Percentiles rank a stretch among this genome's conserved stretches.
These are phyloP conservation scores for Amylocystis lapponica DNA, from an alignment of 768 basidiomycete species.

Conservation along the genomic window DNA sequence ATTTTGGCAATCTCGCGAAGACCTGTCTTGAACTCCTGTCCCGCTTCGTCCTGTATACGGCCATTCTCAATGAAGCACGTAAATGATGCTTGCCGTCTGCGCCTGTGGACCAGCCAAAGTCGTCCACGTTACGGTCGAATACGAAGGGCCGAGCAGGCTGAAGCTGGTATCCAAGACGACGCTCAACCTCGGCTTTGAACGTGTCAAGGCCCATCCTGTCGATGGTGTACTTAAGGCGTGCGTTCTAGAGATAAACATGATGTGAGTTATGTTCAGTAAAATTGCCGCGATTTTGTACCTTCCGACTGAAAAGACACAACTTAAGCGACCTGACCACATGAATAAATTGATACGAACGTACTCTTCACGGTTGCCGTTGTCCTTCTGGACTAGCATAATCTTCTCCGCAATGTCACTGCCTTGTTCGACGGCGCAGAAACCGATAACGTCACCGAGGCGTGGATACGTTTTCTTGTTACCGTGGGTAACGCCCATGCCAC, in stretches of 20 bases:
- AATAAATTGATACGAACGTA: constrained; percentile 34
- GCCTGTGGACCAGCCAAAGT: constrained; percentile 90
- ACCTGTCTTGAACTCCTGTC: constrained; percentile 86
- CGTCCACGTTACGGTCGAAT: constrained; percentile 88
- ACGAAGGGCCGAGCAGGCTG: constrained; percentile 67
- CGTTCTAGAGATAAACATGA: constrained; percentile 44
- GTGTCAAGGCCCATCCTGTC: constrained; percentile 88
- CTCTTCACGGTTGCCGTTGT: constrained; percentile 94
- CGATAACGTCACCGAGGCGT: constrained; percentile 78
- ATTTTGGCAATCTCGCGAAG: constrained; percentile 88
- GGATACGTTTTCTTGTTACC: constrained; percentile 99
- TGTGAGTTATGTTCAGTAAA: constrained; percentile 6
- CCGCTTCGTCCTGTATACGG: constrained; percentile 91
- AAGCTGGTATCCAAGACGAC: constrained; percentile 74
- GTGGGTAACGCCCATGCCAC: constrained; percentile 99
- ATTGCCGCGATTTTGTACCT: constrained; percentile 15
- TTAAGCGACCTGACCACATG: constrained; percentile 2
- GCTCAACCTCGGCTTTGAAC: constrained; percentile 90
- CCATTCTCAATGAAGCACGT: constrained; percentile 97
- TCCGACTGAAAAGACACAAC: constrained; percentile 26
- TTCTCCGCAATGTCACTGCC: constrained; percentile 85
- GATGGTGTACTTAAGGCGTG: constrained; percentile 93
- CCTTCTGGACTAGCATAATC: constrained; percentile 89
- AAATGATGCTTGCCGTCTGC: constrained; percentile 85
- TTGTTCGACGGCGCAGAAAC: constrained; percentile 88